Evolutionary conservation across 352 stramenopile species (phyloP), one percentile per base, ranked within the genome.

Genomic region (Globisporangium rhizosaccharum): DNA sequence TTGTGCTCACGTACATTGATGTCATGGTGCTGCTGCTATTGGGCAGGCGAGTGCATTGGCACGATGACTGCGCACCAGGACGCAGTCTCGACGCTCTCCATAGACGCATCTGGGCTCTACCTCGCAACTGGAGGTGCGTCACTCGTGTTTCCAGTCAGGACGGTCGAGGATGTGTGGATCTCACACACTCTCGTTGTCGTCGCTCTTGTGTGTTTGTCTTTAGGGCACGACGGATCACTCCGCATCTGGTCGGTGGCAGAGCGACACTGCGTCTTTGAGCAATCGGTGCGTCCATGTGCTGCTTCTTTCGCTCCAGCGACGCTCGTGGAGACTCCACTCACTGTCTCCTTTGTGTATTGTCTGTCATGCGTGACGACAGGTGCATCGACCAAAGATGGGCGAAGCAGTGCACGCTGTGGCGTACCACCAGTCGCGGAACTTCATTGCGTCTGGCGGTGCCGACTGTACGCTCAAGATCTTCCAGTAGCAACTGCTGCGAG

Each of bases 401-500:
- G 85, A 95, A 70, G 83, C 85, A 26, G 64, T 92, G 25, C 77
- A 93, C 63, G 74, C 79, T 20, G 82, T 95, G 18, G 67, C 62
- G 37, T 93, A 88, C 60, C 85, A 95, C 42, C 74, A 78, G 56
- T 86, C 83, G 9, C 85, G 82, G 25, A 92, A 88, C 61, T 92
- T 87, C 54, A 82, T 95, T 49, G 85, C 85, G 12, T 88, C 85
- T 0, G 73, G 78, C 33, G 85, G 85, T 20, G 85, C 85, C 6
- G 85, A 95, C 58, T 84, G 83, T 71, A 76, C 87, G 64, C 80
- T 95, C 73, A 95, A 95, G 68, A 81, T 95, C 67, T 95, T 90
- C 68, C 85, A 95, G 65, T 94, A 66, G 85, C 49, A 42, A 51
- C 17, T 57, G 25, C 15, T n/a, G 11, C 39, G 39, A 45, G 12